These are phyloP conservation scores for Fagus crenata DNA, from an alignment of 306 rosid species.

Conservation along the genomic window DNA sequence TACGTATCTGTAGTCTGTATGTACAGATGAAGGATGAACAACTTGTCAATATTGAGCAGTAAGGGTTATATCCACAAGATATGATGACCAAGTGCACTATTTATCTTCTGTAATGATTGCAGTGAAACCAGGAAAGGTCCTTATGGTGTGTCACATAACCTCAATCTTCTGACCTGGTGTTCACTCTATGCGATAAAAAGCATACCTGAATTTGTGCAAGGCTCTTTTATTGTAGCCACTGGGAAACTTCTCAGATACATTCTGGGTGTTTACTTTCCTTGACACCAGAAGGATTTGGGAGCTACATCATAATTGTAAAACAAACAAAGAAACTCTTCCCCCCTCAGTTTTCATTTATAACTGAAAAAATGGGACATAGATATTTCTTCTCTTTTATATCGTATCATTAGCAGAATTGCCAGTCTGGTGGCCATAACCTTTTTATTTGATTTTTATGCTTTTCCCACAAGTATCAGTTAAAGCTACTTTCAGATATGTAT, in stretches of 20 bases:
- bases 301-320: background rate
- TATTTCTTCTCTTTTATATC: background rate
- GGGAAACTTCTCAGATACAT: background rate
- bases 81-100: background rate
- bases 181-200: background rate
- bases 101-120: conserved; percentile 1
- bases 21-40: background rate
- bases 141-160: background rate
- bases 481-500: background rate
- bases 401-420: background rate
- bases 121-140: background rate
- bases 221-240: background rate
- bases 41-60: background rate
- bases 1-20: background rate
- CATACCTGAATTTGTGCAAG: background rate
- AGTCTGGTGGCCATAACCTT: background rate
- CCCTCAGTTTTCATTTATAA: background rate
- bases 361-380: background rate
- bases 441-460: background rate
- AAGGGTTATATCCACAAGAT: background rate
- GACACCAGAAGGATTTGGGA: background rate
- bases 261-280: background rate
- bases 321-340: background rate
- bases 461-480: background rate
- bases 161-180: background rate